phyloP scores from a whole-genome alignment of 2,329 filamentous ascomycete species.

The Fusarium anguioides region DNA sequence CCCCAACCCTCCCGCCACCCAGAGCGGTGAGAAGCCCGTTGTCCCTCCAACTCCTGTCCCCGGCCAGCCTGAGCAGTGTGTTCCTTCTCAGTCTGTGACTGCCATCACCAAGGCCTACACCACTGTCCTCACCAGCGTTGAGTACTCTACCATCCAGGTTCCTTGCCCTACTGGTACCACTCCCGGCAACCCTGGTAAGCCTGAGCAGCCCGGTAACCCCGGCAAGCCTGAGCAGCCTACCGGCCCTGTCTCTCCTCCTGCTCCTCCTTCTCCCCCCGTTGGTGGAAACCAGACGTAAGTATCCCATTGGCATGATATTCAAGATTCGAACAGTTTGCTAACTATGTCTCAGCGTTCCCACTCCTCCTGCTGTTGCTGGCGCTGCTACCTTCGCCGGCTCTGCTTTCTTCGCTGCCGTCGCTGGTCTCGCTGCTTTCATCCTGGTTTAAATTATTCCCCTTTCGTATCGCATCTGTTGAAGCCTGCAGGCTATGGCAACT shows the following conservation, averaged over 20 bases:
- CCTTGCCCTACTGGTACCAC: slow-evolving; percentile 40
- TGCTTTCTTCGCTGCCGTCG: slow-evolving; percentile 64
- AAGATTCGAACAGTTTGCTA: slow-evolving; percentile 28
- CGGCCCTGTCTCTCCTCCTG: slow-evolving; percentile 35
- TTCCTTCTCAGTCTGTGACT: slow-evolving; percentile 55
- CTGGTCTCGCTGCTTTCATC: slow-evolving; percentile 65
- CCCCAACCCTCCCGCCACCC: slow-evolving; percentile 26
- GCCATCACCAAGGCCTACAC: slow-evolving; percentile 67
- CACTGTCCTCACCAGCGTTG: slow-evolving; percentile 65
- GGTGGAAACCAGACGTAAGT: slow-evolving; percentile 51
- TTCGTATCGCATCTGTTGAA: slow-evolving; percentile 51
- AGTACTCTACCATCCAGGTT: slow-evolving; percentile 57
- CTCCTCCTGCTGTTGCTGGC: slow-evolving; percentile 58
- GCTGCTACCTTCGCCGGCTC: slow-evolving; percentile 66
- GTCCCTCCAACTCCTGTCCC: background rate
- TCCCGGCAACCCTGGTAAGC: slow-evolving; percentile 14
- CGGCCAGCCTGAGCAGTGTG: slow-evolving; percentile 25
- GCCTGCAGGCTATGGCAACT: slow-evolving; percentile 56
- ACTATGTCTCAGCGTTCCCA: slow-evolving; percentile 21
- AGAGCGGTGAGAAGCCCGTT: slow-evolving; percentile 19
- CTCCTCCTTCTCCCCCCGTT: slow-evolving; percentile 42
- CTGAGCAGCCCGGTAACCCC: slow-evolving; percentile 9
- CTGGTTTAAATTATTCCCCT: slow-evolving; percentile 61
- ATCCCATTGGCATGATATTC: background rate
- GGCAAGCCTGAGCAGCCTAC: slow-evolving; percentile 5